phyloP scores from a whole-genome alignment of 495 filamentous ascomycete species.

The Trichocladium uniseriatum region DNA sequence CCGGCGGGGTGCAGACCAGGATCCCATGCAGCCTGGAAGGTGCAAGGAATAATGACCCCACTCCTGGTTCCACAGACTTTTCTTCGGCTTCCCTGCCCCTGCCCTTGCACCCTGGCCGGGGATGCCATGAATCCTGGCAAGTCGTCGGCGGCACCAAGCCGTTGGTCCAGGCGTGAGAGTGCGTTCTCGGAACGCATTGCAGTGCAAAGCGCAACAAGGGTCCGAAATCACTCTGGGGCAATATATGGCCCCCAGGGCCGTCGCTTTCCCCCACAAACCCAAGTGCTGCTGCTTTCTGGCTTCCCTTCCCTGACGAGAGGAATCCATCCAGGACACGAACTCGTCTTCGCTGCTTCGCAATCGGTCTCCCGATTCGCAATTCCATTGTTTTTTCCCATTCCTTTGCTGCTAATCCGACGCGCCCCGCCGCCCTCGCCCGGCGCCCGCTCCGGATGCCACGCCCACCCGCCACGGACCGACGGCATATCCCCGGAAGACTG shows the following conservation, averaged over 20 bases:
- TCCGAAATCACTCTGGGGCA: conserved; percentile 8
- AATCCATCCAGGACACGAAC: conserved; percentile 1
- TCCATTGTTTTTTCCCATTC: neutral
- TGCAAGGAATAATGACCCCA: conserved; percentile 2
- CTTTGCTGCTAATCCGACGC: neutral
- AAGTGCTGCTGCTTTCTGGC: neutral
- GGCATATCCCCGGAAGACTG: conserved; percentile 3
- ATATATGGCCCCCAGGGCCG: conserved; percentile 15
- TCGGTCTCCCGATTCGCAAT: neutral
- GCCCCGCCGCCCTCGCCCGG: neutral
- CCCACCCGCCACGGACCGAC: conserved; percentile 1
- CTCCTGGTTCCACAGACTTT: conserved; percentile 9
- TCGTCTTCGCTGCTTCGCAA: neutral
- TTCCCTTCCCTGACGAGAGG: conserved; percentile 3
- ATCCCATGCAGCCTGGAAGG: neutral
- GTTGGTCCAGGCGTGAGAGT: neutral
- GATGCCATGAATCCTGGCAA: conserved; percentile 6
- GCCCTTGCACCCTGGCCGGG: neutral
- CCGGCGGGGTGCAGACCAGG: conserved; percentile 14
- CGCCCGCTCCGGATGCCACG: conserved; percentile 8
- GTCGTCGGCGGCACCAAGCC: conserved; percentile 10
- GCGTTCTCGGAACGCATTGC: conserved; percentile 5
- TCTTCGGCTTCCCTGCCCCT: conserved; percentile 8
- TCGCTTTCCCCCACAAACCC: conserved; percentile 8
- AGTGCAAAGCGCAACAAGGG: conserved; percentile 7